These are phyloP conservation scores for Trichoderma atrobrunneum DNA, from an alignment of 2,329 filamentous ascomycete genomes.

Conservation along the genomic window DNA sequence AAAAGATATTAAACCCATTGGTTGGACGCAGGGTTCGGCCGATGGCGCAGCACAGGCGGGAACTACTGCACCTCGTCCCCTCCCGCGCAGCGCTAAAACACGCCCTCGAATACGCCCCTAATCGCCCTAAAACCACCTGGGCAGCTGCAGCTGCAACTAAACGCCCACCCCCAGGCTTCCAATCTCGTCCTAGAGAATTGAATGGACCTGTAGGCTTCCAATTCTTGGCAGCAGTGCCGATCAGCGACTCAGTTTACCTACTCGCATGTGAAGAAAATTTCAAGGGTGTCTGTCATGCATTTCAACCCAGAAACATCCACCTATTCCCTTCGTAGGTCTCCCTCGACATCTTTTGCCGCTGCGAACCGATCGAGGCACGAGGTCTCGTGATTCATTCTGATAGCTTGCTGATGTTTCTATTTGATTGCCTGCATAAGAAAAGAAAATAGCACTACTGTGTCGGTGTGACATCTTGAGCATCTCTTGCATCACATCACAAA, in stretches of 20 bases:
- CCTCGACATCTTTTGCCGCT: neutral
- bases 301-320: neutral
- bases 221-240: neutral
- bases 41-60: neutral
- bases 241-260: neutral
- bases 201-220: neutral
- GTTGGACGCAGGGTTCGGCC: neutral
- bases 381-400: neutral
- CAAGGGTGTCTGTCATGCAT: neutral
- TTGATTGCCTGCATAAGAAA: neutral
- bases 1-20: neutral
- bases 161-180: neutral
- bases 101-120: neutral
- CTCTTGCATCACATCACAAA: neutral
- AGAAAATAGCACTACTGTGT: neutral
- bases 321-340: neutral
- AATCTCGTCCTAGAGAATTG: neutral
- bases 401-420: neutral
- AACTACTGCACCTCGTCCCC: slow-evolving; percentile 5
- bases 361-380: neutral
- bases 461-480: neutral
- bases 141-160: neutral
- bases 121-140: neutral
- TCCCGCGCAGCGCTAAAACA: slow-evolving; percentile 4
- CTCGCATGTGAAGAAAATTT: neutral